Conservation (phyloP, 371 early-diverging fungal species). For the Mucor ambiguus region DNA sequence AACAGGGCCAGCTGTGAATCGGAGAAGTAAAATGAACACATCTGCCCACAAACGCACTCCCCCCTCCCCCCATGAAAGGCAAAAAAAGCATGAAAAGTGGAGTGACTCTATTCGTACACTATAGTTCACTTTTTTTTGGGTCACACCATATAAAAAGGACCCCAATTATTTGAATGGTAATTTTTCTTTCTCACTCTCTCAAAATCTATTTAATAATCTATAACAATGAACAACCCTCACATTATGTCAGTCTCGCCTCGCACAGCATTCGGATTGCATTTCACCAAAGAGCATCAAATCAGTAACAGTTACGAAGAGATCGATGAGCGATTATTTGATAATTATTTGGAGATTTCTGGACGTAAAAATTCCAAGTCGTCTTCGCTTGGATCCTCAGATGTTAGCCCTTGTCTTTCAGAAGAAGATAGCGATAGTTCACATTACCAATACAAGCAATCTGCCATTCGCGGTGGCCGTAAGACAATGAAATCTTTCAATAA, state of each 20-base stretch:
- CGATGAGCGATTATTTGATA: conserved; percentile 21
- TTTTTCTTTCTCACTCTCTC: conserved; percentile 1
- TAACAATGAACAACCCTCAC: conserved; percentile 10
- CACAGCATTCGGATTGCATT: conserved; percentile 6
- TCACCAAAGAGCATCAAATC: background rate
- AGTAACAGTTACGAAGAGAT: conserved; percentile 17
- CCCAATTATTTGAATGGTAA: conserved; percentile 5
- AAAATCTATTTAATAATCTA: conserved; percentile 2
- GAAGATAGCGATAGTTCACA: conserved; percentile 14
- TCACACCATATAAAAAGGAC: conserved; percentile 9
- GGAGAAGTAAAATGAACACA: background rate
- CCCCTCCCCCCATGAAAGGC: background rate
- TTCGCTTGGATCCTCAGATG: conserved; percentile 3
- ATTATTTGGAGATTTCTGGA: conserved; percentile 5
- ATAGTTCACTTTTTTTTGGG: conserved; percentile 1
- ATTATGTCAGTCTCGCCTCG: conserved; percentile 12
- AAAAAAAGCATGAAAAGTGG: conserved; percentile 9
- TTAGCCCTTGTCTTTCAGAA: conserved; percentile 11
- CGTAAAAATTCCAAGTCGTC: conserved; percentile 1
- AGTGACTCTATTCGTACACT: conserved; percentile 7
- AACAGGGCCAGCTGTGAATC: background rate
- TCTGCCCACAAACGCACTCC: conserved; percentile 1
- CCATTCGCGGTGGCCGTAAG: background rate
- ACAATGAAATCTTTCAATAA: background rate
- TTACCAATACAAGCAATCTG: background rate